Evolutionary conservation across 2,329 filamentous ascomycete genomes (phyloP).

Genomic region (Plenodomus tracheiphilus): DNA sequence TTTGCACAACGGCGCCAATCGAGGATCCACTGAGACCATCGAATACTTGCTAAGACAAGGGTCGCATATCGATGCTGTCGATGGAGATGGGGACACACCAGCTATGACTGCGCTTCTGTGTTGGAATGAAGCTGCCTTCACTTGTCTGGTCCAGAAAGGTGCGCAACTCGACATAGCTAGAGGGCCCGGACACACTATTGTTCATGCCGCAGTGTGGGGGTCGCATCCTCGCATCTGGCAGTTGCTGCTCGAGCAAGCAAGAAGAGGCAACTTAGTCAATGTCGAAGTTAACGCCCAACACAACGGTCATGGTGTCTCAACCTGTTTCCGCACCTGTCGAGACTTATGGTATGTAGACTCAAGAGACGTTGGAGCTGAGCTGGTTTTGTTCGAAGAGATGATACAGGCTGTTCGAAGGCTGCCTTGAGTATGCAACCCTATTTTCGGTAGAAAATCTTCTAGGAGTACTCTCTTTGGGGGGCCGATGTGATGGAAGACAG

Average conservation of each 20-base stretch:
- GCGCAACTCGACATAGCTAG: constrained; percentile 2
- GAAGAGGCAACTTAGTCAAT: neutral
- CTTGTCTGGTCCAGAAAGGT: neutral
- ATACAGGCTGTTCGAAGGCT: no score
- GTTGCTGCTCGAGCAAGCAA: neutral
- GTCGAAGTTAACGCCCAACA: neutral
- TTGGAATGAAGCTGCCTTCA: constrained; percentile 6
- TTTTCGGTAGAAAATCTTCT: no score
- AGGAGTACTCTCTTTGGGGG: no score
- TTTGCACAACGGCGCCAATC: constrained; percentile 6
- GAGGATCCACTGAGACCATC: constrained; percentile 2
- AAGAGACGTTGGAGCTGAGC: neutral
- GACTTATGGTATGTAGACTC: neutral
- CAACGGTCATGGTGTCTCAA: neutral
- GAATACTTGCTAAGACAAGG: neutral
- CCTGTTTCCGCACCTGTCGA: constrained; percentile 1
- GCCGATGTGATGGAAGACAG: no score
- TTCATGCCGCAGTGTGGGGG: constrained; percentile 2
- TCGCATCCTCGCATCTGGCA: constrained; percentile 2
- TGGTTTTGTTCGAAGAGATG: no score
- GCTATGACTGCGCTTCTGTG: constrained; percentile 4
- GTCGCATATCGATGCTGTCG: neutral
- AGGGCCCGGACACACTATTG: constrained; percentile 2
- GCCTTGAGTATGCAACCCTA: no score
- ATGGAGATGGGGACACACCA: constrained; percentile 4